These are phyloP conservation scores for Boechera stricta DNA, from an alignment of 345 rosid genomes.

Conservation along the genomic window DNA sequence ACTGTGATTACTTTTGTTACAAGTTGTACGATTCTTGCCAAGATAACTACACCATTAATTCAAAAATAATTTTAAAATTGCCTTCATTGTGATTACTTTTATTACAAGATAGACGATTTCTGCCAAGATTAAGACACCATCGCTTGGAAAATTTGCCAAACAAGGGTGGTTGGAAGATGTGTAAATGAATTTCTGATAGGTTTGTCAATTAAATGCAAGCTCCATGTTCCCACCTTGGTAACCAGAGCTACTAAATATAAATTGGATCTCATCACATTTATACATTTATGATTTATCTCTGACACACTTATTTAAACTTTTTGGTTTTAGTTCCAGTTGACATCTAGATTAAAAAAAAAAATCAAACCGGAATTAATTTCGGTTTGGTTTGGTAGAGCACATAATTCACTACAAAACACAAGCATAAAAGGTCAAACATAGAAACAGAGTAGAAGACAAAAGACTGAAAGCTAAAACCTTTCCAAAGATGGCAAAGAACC, in stretches of 20 bases:
- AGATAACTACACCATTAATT: too few species aligned
- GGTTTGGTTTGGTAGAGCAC: background rate
- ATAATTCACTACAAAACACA: background rate
- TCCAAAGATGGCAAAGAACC: constrained; percentile 22
- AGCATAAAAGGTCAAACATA: background rate
- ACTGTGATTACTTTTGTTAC: background rate
- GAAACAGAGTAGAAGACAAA: constrained; percentile 7
- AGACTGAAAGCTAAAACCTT: constrained; percentile 3
- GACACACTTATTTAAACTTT: background rate
- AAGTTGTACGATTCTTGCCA: background rate
- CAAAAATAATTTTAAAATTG: too few species aligned
- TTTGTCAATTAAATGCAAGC: too few species aligned
- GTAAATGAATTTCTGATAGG: too few species aligned
- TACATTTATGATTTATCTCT: constrained; percentile 2
- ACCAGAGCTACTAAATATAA: background rate
- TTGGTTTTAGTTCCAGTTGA: background rate
- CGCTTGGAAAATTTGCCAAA: background rate
- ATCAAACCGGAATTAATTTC: background rate
- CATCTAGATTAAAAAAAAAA: background rate
- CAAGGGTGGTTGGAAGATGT: background rate
- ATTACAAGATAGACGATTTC: too few species aligned
- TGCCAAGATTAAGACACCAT: background rate
- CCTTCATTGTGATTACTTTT: too few species aligned
- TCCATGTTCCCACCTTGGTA: background rate
- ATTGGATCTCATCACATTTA: background rate